phyloP scores from a whole-genome alignment of 2,329 filamentous ascomycete species.

The Colletotrichum shisoi region DNA sequence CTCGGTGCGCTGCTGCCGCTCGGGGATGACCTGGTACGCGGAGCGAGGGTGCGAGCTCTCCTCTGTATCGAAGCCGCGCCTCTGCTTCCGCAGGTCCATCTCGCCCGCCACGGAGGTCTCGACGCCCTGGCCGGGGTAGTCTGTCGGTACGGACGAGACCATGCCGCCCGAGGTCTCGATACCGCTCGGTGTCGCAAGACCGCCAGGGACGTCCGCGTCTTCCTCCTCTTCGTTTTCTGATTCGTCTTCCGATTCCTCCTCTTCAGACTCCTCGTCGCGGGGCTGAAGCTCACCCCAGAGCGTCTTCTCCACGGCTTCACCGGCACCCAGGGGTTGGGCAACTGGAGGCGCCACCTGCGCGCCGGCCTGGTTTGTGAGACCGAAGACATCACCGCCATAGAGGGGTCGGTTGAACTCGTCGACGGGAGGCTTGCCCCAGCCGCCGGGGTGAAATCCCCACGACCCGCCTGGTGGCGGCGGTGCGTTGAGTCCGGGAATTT shows the following conservation, averaged over 20 bases:
- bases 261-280: constrained; percentile 76
- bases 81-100: constrained; percentile 88
- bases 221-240: constrained; percentile 72
- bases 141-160: constrained; percentile 80
- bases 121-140: constrained; percentile 72
- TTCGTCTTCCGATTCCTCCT: constrained; percentile 77
- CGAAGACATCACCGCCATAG: constrained; percentile 95
- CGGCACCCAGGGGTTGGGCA: constrained; percentile 53
- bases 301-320: constrained; percentile 83
- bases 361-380: constrained; percentile 65
- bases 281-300: constrained; percentile 93
- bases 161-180: constrained; percentile 83
- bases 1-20: constrained; percentile 82
- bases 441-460: constrained; percentile 95
- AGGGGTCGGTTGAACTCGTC: constrained; percentile 92
- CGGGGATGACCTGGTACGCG: constrained; percentile 88
- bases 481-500: constrained; percentile 92
- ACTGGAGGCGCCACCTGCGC: constrained; percentile 48
- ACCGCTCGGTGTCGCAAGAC: constrained; percentile 77
- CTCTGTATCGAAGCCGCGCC: constrained; percentile 87
- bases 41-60: constrained; percentile 76
- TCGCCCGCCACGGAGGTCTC: constrained; percentile 83
- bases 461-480: constrained; percentile 86
- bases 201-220: constrained; percentile 68
- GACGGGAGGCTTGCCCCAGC: constrained; percentile 94